Evolutionary conservation across 2,329 filamentous ascomycete species (phyloP), one percentile per base, ranked within the genome.

Genomic region (Arthroderma uncinatum): DNA sequence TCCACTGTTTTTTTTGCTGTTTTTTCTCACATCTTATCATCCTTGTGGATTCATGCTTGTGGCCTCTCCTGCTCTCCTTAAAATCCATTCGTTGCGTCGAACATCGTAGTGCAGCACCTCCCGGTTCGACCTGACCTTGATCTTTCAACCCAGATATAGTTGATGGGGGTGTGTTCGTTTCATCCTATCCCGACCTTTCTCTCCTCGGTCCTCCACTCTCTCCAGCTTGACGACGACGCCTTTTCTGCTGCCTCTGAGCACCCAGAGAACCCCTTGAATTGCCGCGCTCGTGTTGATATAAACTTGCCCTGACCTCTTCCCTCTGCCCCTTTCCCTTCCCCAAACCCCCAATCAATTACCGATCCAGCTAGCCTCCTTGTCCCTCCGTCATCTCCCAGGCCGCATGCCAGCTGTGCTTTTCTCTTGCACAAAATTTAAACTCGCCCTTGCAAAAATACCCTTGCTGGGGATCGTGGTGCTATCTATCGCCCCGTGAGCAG

Each of bases 371-470:
- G 33, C 50, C 8, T 39, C 50, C 8, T 23, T 8, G 12, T 16
- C 47, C 25, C 25, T 2, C 50, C 50, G 6, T 23, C 50, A 23
- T 47, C 42, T 23, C n/a, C 42, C 14, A 23, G 23, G 42, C 16
- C 42, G 23, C 42, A 47, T 25, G 42, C 23, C 42, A 47, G 42
- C 16, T 21, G 42, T n/a, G 19, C 23, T 23, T 25, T 12, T n/a
- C 33, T 21, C 47, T 50, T 36, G 25, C 10, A 19, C 21, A 21
- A 23, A 50, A 50, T 50, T 50, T 50, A 53, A 36, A 37, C 50
- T 53, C 16, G 30, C 50, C 50, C 50, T 53, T 39, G 50, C 33
- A 39, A 53, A 53, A 53, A 37, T 39, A 53, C 50, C 50, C 50
- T 53, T 53, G 50, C 25, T 37, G 50, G 34, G 50, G 50, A 36